Base-by-base conservation (phyloP, 1,284 basidiomycete genomes). In the Cutaneotrichosporon sp. region DNA sequence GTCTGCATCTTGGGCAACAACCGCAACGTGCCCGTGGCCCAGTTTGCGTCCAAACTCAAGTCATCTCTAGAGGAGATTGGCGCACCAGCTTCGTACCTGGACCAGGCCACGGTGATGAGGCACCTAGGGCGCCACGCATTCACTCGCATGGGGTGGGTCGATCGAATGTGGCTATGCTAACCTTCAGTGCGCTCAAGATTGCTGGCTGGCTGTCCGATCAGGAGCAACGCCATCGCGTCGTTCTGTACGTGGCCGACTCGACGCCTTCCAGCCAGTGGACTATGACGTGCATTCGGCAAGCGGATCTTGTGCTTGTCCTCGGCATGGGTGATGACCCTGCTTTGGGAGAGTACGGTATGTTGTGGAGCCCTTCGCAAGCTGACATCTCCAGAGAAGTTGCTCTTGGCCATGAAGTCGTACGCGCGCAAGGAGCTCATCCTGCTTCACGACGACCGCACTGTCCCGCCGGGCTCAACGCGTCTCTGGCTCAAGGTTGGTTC, bases 361-460 rank as follows among this genome's bases (percentile, higher is more conserved):
- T 55, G 27, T 38, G 18, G 1, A 11, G 14, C 9, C 20, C 20
- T 9, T 7, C 25, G 11, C 4, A 10, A 11, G 33, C 38, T 27
- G 31, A 52, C 24, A 11, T 24, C 34, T 79, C 78, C 58, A 73
- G 95, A 99, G 78, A 87, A 95, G 56, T 81, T 99, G 13, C 68
- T 84, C 9, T 81, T 99, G 51, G 85, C 94, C 46, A 91, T 93
- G 7, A 99, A 99, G 82, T 98, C 94, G 1, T 99, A 95, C 0
- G 95, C 97, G 18, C 83, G 97, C 64, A 99, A 99, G 78, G 95
- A 99, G 78, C 86, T 99, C 31, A 89, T 99, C 4, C 82, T 99
- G 10, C 83, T 99, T 10, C 95, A 99, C 74, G 88, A 94, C 3
- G 92, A 97, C 72, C 87, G 94, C 36, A 89, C 87, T 33, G 92